These are phyloP conservation scores for Suillus lakei DNA, from an alignment of 768 basidiomycete species.

Conservation along the genomic window DNA sequence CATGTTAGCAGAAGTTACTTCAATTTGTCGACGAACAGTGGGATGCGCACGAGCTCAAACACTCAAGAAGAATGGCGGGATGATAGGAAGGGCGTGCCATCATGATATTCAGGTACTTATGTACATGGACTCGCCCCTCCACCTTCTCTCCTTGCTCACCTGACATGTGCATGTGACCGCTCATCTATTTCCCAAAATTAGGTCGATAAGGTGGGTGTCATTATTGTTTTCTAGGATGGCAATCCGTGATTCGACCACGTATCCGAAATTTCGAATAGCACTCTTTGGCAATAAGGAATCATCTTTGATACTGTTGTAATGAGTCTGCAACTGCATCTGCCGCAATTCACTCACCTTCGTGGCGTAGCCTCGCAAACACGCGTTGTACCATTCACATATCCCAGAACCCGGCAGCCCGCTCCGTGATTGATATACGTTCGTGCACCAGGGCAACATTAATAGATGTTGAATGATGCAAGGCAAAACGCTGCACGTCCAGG, in stretches of 20 bases:
- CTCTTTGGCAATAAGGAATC: background rate
- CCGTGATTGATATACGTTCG: background rate
- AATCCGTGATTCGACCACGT: too few relatives aligned
- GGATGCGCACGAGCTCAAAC: background rate
- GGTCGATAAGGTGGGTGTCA: too few relatives aligned
- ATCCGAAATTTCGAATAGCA: background rate
- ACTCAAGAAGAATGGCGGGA: background rate
- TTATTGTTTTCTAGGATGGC: too few relatives aligned
- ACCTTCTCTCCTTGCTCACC: background rate
- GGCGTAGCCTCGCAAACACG: background rate
- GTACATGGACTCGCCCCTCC: too few relatives aligned
- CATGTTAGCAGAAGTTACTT: slow-evolving; percentile 16
- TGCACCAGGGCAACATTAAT: background rate
- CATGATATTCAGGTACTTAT: background rate
- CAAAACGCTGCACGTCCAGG: background rate
- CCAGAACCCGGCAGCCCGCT: background rate
- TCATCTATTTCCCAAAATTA: background rate
- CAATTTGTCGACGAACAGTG: background rate
- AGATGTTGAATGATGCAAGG: too few relatives aligned
- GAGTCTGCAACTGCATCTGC: background rate
- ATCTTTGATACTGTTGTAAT: background rate
- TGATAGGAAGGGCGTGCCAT: background rate
- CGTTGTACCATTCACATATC: background rate
- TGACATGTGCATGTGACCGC: slow-evolving; percentile 6
- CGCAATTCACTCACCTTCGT: background rate